These are phyloP conservation scores for Neophaeococcomyces mojaviensis DNA, from an alignment of 2,329 filamentous ascomycete species.

Conservation along the genomic window DNA sequence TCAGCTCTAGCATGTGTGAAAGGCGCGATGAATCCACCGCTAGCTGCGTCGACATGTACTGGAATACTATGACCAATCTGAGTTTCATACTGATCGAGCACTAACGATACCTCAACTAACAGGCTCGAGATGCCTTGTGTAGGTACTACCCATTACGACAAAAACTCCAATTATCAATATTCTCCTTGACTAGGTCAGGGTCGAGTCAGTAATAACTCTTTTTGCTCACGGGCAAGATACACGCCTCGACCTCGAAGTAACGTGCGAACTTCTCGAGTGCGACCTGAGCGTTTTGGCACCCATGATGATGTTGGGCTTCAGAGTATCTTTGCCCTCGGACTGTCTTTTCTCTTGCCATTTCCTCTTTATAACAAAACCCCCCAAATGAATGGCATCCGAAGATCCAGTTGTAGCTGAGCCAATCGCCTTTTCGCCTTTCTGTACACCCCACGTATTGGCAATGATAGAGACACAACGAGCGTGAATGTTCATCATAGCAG, in stretches of 20 bases:
- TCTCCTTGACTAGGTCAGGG: conserved; percentile 55
- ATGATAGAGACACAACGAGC: conserved; percentile 63
- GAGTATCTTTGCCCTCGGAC: conserved; percentile 54
- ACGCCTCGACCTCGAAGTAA: conserved; percentile 66
- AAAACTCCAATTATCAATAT: conserved; percentile 70
- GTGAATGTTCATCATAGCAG: conserved; percentile 52
- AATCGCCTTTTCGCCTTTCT: conserved; percentile 56
- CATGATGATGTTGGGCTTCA: conserved; percentile 66
- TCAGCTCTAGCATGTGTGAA: conserved; percentile 32
- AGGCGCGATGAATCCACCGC: conserved; percentile 36
- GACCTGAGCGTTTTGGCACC: conserved; percentile 65
- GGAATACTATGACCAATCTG: conserved; percentile 58
- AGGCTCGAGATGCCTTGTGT: conserved; percentile 67
- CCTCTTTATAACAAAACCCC: conserved; percentile 66
- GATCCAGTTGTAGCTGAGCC: conserved; percentile 65
- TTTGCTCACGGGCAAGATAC: conserved; percentile 55
- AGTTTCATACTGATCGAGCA: conserved; percentile 56
- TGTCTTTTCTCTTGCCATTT: conserved; percentile 60
- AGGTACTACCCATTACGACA: conserved; percentile 64
- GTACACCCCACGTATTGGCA: conserved; percentile 57
- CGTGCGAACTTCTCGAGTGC: conserved; percentile 65
- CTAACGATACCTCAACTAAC: conserved; percentile 59
- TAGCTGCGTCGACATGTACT: conserved; percentile 45
- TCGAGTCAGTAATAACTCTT: conserved; percentile 57
- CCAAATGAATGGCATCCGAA: conserved; percentile 63